phyloP scores from a whole-genome alignment of 495 filamentous ascomycete species.

The Elasticomyces elasticus region DNA sequence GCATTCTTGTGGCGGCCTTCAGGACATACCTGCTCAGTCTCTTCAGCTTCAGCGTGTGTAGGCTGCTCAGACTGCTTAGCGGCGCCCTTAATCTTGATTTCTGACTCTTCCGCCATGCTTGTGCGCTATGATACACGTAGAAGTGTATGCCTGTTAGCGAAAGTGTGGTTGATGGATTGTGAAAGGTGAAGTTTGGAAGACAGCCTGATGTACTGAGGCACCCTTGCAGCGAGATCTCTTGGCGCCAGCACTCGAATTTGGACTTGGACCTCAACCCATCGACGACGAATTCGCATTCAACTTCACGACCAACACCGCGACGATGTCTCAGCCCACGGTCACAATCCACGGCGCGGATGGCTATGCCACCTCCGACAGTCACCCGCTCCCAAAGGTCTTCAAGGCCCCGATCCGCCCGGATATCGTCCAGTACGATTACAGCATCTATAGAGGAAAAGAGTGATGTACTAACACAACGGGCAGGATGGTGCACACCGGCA shows the following conservation, averaged over 20 bases:
- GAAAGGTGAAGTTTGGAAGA: neutral
- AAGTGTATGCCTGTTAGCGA: neutral
- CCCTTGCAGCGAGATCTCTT: neutral
- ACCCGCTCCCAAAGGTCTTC: constrained; percentile 91
- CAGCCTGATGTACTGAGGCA: neutral
- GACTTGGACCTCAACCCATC: neutral
- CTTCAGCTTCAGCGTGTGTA: neutral
- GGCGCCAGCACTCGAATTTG: neutral
- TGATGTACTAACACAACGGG: constrained; percentile 34
- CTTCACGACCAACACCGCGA: constrained; percentile 37
- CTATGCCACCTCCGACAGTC: constrained; percentile 71
- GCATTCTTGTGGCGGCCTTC: neutral
- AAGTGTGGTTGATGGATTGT: neutral
- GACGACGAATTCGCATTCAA: neutral
- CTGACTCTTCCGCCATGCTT: constrained; percentile 6
- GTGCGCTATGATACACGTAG: neutral
- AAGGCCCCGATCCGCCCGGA: constrained; percentile 91
- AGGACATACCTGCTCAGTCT: constrained; percentile 5
- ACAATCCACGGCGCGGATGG: constrained; percentile 90
- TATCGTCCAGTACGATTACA: constrained; percentile 72
- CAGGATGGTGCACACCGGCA: constrained; percentile 85
- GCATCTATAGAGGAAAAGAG: neutral
- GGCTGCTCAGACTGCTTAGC: neutral
- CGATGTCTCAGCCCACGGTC: constrained; percentile 92
- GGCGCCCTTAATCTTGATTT: constrained; percentile 1